Percentiles rank a stretch among this genome's conserved stretches.
phyloP scores from a whole-genome alignment of 306 rosid species.

The peach (Prunus persica) region Prunus_persica_NCBIv2 NC_034011.1:26979501-26980000 shows the following conservation, averaged over 20 bases:
- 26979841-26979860: background rate
- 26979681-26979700: background rate
- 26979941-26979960: no score
- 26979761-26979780: background rate
- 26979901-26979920: no score
- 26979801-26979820: background rate
- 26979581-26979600: slow-evolving; percentile 26
- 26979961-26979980: no score
- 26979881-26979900: no score
- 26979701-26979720: background rate
- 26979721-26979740: slow-evolving; percentile 14
- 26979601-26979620: slow-evolving; percentile 16
- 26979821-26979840: slow-evolving; percentile 4
- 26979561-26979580: background rate
- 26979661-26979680: background rate
- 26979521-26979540: background rate
- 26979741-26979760: slow-evolving; percentile 46
- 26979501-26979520: background rate
- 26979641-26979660: background rate
- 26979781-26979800: background rate
- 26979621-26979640: slow-evolving; percentile 10
- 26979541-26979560: slow-evolving; percentile 22
- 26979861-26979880: no score
- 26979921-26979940: no score
- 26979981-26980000: no score